Conservation (phyloP, 352 stramenopile genomes). For the Globisporangium okanoganense region DNA sequence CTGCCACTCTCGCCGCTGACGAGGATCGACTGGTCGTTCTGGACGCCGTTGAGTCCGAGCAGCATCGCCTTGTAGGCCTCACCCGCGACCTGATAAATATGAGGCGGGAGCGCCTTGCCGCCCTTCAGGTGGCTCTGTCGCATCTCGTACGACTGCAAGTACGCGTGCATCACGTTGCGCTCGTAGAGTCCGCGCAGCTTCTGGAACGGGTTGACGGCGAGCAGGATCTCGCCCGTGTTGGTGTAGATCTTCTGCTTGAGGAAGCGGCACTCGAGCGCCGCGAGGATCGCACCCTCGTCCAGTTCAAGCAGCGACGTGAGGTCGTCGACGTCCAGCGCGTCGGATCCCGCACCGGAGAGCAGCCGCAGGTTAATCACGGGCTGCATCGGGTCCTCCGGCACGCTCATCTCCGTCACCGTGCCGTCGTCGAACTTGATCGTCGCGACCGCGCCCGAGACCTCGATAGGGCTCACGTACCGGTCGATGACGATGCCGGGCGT, state of each 20-base stretch:
- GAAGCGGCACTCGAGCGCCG: constrained; percentile 71
- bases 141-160: constrained; percentile 60
- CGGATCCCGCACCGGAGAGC: neutral
- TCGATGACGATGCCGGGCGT: constrained; percentile 51
- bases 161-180: constrained; percentile 44
- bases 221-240: constrained; percentile 74
- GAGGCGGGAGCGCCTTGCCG: constrained; percentile 45
- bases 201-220: constrained; percentile 84
- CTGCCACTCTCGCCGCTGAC: constrained; percentile 84
- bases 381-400: constrained; percentile 32
- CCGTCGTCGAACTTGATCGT: constrained; percentile 71
- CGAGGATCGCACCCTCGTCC: constrained; percentile 61
- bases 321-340: constrained; percentile 64
- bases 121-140: constrained; percentile 26
- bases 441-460: constrained; percentile 41
- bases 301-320: constrained; percentile 81
- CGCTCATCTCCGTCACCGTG: constrained; percentile 36
- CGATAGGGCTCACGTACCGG: constrained; percentile 56
- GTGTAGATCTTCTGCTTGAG: constrained; percentile 79
- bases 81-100: constrained; percentile 84
- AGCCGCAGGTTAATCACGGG: constrained; percentile 28
- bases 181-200: constrained; percentile 69
- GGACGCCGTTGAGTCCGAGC: constrained; percentile 48
- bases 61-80: constrained; percentile 84
- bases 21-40: constrained; percentile 77